Base-by-base conservation (phyloP, 805 yeast species). In the Clavispora carvajalis region DNA sequence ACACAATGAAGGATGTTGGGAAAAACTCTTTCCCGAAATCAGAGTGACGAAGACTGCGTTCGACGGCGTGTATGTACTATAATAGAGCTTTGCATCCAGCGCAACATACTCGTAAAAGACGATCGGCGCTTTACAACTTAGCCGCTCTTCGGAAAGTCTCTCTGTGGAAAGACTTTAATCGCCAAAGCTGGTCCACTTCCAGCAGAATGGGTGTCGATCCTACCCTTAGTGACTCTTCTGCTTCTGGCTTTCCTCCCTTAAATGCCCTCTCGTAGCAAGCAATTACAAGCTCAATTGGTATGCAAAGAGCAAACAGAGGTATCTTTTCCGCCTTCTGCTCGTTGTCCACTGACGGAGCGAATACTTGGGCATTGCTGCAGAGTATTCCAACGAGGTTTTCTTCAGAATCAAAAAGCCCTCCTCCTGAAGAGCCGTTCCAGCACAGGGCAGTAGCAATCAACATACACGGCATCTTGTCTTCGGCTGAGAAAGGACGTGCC, bases 401-500 rank as follows among this genome's bases (percentile, higher is more conserved):
- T 1, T 41, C 26, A 2, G 31, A 22, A 15, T 43, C 41, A 33
- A 69, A 61, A 3, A 72, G 49, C 0, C 73, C 76, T 0, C 77
- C 77, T 0, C 78, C 78, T 1, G 74, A 67, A 4, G 77, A 71
- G 1, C 78, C 78, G 39, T 71, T 67, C 77, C 77, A 73, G 49
- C 76, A 72, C 7, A 71, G 58, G 0, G 74, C 57, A 0, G 76
- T 66, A 1, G 71, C 54, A 0, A 70, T 50, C 2, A 69, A 48
- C 41, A 71, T 42, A 9, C 52, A 44, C 4, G 42, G 51, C 10
- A 26, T 26, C 16, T 33, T 21, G 6, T 41, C 30, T 3, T 38
- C 38, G 7, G 21, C 13, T 8, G 15, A n/a, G 16, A 42, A 39
- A 3, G 53, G 38, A 10, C 37, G 41, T 40, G 57, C 19, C 28